Base-by-base conservation (phyloP, 2,329 filamentous ascomycete genomes). In the Claviceps quebecensis region DNA sequence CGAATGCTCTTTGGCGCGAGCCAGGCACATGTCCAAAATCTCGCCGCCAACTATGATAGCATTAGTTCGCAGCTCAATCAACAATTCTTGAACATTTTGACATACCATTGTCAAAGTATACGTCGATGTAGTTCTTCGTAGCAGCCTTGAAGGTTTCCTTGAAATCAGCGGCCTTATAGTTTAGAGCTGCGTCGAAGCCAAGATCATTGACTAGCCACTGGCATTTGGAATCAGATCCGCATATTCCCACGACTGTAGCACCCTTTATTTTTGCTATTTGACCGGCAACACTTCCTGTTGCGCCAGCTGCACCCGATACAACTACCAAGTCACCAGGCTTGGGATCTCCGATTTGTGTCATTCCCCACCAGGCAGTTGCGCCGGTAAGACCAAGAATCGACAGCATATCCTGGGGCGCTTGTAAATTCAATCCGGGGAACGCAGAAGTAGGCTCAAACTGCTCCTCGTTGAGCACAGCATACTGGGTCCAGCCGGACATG, bases 181-280 rank as follows among this genome's bases (percentile, higher is more conserved):
- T 84, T 53, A 87, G 60, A 0, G 80, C 82, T 9, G 69, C 74
- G 59, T 87, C 83, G 54, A 84, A 84, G 1, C 83, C 82, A 23
- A 87, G 67, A 59, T 82, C 77, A 54, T 77, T 67, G 3, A 70
- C 75, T 55, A 89, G 64, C 74, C 83, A 86, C 48, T 70, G 66
- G 58, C 79, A 85, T 69, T 87, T 87, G 39, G 83, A 79, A 38
- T 79, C 74, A 50, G 73, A 76, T 0, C 84, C 84, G 0, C 81
- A 81, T 55, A 87, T 72, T 6, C 83, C 84, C 22, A 84, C 65
- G 13, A 87, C 78, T 2, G 72, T 58, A 47, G 69, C 68, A 13
- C 83, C 86, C 65, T 81, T 80, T 50, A 87, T 68, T 71, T 87
- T 88, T 17, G 84, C 84, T 57, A 90, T 87, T 67, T 91, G 86